Conservation (phyloP, 768 basidiomycete species). For the Xanthoconium purpureum region DNA sequence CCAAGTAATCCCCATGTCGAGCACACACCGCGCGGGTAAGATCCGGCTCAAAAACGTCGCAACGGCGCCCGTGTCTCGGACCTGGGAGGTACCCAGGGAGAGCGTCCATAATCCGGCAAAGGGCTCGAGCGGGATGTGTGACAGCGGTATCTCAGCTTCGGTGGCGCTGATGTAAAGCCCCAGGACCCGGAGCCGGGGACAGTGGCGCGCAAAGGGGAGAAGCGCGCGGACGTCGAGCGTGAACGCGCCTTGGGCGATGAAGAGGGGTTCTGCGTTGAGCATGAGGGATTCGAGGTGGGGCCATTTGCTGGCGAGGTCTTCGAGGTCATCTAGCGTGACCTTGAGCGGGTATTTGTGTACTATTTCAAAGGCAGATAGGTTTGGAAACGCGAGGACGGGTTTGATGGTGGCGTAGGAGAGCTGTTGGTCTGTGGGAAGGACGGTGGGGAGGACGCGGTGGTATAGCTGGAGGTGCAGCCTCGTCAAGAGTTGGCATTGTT, state of each 20-base stretch:
- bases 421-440: slow-evolving; percentile 21
- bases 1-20: slow-evolving; percentile 54
- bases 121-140: slow-evolving; percentile 6
- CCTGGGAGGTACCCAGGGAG: slow-evolving; percentile 50
- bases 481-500: slow-evolving; percentile 47
- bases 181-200: slow-evolving; percentile 35
- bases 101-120: slow-evolving; percentile 28
- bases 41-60: slow-evolving; percentile 54
- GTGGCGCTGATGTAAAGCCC: slow-evolving; percentile 39
- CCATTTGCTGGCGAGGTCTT: slow-evolving; percentile 44
- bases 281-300: slow-evolving; percentile 42
- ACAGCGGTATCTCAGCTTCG: slow-evolving; percentile 15
- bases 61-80: slow-evolving; percentile 40
- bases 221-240: slow-evolving; percentile 39
- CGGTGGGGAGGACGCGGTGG: slow-evolving; percentile 12
- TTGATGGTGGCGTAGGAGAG: slow-evolving; percentile 36
- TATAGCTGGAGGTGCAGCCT: slow-evolving; percentile 40
- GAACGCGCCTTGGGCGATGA: slow-evolving; percentile 10
- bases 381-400: slow-evolving; percentile 34
- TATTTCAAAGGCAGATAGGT: slow-evolving; percentile 34
- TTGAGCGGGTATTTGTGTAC: slow-evolving; percentile 30
- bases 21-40: slow-evolving; percentile 40
- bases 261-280: slow-evolving; percentile 47
- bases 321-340: slow-evolving; percentile 42
- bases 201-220: slow-evolving; percentile 40